Evolutionary conservation across 1,284 basidiomycete genomes (phyloP).

Genomic region (Somion occarium): DNA sequence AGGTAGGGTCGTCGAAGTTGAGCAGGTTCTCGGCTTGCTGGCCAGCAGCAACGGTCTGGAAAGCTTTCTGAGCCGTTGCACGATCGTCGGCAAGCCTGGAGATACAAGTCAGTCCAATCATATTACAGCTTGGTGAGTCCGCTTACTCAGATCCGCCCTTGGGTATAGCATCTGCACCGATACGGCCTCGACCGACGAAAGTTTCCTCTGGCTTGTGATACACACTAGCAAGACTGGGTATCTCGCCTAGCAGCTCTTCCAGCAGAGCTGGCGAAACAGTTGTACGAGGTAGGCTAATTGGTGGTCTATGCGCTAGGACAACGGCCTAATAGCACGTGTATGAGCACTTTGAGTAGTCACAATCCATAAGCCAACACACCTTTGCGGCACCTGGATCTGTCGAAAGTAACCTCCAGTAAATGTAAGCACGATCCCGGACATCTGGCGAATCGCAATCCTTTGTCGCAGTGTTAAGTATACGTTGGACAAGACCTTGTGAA

Average conservation of each 20-base stretch:
- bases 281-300: slow-evolving; percentile 89
- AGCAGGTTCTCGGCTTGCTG: slow-evolving; percentile 94
- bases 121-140: slow-evolving; percentile 3
- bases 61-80: slow-evolving; percentile 73
- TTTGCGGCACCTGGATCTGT: slow-evolving; percentile 93
- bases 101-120: slow-evolving; percentile 6
- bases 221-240: slow-evolving; percentile 85
- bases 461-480: slow-evolving; percentile 89
- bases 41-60: slow-evolving; percentile 85
- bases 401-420: slow-evolving; percentile 93
- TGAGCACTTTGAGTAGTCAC: not conserved
- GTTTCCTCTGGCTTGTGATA: slow-evolving; percentile 96
- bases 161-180: slow-evolving; percentile 82
- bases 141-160: slow-evolving; percentile 61
- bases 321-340: slow-evolving; percentile 57
- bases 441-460: slow-evolving; percentile 97
- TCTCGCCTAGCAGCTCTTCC: slow-evolving; percentile 88
- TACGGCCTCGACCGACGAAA: slow-evolving; percentile 80
- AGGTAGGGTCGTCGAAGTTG: slow-evolving; percentile 80
- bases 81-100: slow-evolving; percentile 55
- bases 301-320: slow-evolving; percentile 87
- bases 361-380: slow-evolving; percentile 38
- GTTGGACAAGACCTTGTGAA: slow-evolving; percentile 87
- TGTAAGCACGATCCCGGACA: slow-evolving; percentile 93
- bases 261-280: slow-evolving; percentile 88